A percentile compares a stretch with the other conserved stretches of the same genome.
Conservation (phyloP, 2,329 filamentous ascomycete species). For the Trichoderma semiorbis region DNA sequence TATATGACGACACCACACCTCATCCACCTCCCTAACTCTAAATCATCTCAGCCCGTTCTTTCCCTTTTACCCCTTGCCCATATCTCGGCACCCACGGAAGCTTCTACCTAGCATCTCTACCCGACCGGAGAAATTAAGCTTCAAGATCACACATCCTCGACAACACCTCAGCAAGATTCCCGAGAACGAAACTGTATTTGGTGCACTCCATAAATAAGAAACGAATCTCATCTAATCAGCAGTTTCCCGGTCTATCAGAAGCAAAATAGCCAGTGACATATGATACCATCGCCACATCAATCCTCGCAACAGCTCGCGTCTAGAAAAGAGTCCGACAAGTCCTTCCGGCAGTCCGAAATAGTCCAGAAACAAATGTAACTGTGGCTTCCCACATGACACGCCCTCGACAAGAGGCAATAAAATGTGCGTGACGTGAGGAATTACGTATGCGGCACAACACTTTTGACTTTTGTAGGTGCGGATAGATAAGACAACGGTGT, state of each 20-base stretch:
- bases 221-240: too few species aligned
- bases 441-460: conserved; percentile 11
- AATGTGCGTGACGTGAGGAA: conserved; percentile 3
- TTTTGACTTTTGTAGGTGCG: neutral
- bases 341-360: neutral
- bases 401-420: neutral
- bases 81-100: neutral
- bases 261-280: neutral
- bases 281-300: neutral
- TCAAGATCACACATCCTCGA: neutral
- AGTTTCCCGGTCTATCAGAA: too few species aligned
- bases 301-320: neutral
- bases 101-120: neutral
- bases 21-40: neutral
- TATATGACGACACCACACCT: conserved; percentile 1
- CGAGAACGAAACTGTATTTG: too few species aligned
- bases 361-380: neutral
- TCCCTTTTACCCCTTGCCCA: neutral
- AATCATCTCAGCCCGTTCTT: neutral
- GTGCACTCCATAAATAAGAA: too few species aligned
- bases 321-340: neutral
- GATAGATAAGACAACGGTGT: neutral
- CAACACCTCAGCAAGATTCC: neutral
- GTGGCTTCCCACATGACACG: neutral
- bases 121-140: neutral